Evolutionary conservation across 192 early-diverging fungal species (phyloP), one percentile per base, ranked within the genome.

Genomic region (Backusella tarrabulga): DNA sequence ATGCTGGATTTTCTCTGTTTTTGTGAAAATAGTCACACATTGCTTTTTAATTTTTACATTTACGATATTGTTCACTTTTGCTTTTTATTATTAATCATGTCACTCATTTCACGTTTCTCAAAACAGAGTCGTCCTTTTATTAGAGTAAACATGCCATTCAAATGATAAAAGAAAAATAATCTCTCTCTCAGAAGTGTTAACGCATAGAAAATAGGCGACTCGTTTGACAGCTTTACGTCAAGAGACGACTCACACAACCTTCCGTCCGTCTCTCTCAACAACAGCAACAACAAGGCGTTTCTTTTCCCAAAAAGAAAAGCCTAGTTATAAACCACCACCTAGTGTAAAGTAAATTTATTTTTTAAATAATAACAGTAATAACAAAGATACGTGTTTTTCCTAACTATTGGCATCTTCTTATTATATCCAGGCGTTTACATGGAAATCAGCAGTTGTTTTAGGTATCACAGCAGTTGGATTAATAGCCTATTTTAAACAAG

Each of bases 401-500:
- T 35, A 19, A 68, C 17, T n/a, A 38, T 6, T 11, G 36, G 32
- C 32, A 32, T 32, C 32, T 3, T 32, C 67, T 36, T 34, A 32
- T 32, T 32, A 32, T 32, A 32, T 32, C 0, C 68, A 88, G 87
- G 74, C 79, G 0, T 74, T 85, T 74, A 87, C 82, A 52, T 87
- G 88, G 86, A 86, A 83, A 77, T 83, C 85, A 34, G 77, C 84
- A 7, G 83, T 76, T 50, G 69, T 93, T 23, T 93, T 94, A 66
- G 29, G 90, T 63, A 52, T 76, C 0, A 90, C 92, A 4, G 90
- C 90, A 34, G 82, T 71, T 12, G 93, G 88, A 7, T 80, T 93
- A 11, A 46, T 89, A 29, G 85, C 86, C 77, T 91, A 91, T 79
- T 94, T 93, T 79, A 87, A 87, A 11, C 68, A 83, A 35, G 87